phyloP scores from a whole-genome alignment of 768 basidiomycete genomes.

The Austroboletus eburneus region DNA sequence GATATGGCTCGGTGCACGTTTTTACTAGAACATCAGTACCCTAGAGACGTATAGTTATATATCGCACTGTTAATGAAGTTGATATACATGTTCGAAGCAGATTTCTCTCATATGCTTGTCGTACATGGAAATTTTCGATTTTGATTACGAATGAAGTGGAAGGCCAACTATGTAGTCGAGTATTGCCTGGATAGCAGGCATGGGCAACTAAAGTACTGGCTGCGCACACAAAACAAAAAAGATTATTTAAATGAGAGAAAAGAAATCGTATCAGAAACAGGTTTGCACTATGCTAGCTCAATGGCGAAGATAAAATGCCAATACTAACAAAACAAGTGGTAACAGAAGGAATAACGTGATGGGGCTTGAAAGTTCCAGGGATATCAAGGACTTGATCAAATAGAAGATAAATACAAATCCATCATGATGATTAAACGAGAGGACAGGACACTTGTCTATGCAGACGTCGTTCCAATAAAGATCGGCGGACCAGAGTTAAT shows the following conservation, averaged over 20 bases:
- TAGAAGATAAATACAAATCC: conserved; percentile 24
- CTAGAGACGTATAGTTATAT: conserved; percentile 15
- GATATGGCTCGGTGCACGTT: neutral
- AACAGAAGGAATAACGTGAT: conserved; percentile 1
- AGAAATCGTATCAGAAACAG: neutral
- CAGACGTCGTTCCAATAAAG: conserved; percentile 20
- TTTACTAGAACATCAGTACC: conserved; percentile 14
- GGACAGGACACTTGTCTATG: conserved; percentile 24
- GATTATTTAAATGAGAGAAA: neutral
- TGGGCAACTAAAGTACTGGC: no score
- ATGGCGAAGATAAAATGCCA: neutral
- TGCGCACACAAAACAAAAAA: no score
- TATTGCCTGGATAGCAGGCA: neutral
- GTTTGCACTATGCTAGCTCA: neutral
- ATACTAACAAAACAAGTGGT: neutral
- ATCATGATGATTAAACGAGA: conserved; percentile 29
- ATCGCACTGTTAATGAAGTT: conserved; percentile 13
- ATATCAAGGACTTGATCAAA: conserved; percentile 13
- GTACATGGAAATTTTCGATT: no score
- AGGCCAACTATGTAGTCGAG: no score
- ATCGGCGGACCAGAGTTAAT: neutral
- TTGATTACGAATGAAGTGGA: no score
- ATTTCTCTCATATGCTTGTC: no score
- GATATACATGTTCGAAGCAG: neutral
- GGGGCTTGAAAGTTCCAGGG: conserved; percentile 3